These are phyloP conservation scores for Inga oerstediana DNA, from an alignment of 306 rosid genomes.

Conservation along the genomic window DNA sequence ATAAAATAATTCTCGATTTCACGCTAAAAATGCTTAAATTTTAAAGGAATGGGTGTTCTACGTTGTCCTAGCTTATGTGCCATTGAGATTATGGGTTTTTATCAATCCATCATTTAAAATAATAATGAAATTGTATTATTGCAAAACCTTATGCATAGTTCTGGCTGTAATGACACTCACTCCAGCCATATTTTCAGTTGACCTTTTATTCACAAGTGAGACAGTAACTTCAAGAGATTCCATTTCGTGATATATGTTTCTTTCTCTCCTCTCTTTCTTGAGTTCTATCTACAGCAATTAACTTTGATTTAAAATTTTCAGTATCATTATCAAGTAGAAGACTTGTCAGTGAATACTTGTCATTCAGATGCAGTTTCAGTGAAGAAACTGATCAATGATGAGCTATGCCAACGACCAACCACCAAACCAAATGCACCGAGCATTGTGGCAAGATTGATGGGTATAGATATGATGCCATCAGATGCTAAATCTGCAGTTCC, in stretches of 20 bases:
- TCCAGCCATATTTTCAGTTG: constrained; percentile 3
- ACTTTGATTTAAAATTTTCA: constrained; percentile 41
- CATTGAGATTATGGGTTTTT: constrained; percentile 7
- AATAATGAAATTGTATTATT: not conserved
- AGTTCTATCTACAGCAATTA: constrained; percentile 22
- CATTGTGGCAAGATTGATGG: constrained; percentile 98
- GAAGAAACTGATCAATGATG: constrained; percentile 86
- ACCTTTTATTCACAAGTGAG: not conserved
- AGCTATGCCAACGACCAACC: constrained; percentile 64
- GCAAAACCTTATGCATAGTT: constrained; percentile 23
- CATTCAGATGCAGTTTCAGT: constrained; percentile 69
- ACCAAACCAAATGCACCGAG: constrained; percentile 71
- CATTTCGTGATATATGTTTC: constrained; percentile 24
- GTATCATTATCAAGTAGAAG: constrained; percentile 57
- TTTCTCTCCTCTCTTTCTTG: constrained; percentile 6
- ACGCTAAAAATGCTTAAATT: constrained; percentile 1
- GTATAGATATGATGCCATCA: constrained; percentile 70
- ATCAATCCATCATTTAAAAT: not conserved
- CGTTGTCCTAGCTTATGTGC: not conserved
- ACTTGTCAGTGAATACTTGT: constrained; percentile 47
- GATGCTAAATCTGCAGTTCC: constrained; percentile 58
- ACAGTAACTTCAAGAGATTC: constrained; percentile 6
- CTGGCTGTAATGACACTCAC: constrained; percentile 6
- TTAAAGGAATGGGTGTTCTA: constrained; percentile 8
- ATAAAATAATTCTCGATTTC: not conserved